A percentile compares a stretch with the other conserved stretches of the same genome.
Conservation (phyloP, 495 filamentous ascomycete species). For the Parathielavia appendiculata region DNA sequence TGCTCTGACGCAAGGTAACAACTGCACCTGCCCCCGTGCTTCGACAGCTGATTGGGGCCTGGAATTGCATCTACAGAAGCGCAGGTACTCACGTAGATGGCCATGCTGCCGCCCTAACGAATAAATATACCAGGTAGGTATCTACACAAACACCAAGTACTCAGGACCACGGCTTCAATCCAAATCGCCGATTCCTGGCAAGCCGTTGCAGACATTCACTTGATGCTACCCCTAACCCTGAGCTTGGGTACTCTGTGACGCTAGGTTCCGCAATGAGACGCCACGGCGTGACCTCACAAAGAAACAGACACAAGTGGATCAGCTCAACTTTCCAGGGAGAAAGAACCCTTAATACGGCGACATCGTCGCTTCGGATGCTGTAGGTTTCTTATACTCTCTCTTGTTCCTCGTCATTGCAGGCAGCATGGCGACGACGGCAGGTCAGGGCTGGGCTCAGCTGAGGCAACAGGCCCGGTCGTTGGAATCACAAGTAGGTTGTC, state of each 20-base stretch:
- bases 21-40: background rate
- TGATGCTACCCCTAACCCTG: conserved; percentile 9
- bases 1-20: background rate
- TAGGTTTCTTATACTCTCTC: background rate
- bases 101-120: too few species aligned
- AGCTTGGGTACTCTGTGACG: background rate
- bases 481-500: conserved; percentile 72
- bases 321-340: background rate
- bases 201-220: background rate
- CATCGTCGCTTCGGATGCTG: conserved; percentile 14
- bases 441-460: conserved; percentile 85
- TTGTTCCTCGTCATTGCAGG: conserved; percentile 6
- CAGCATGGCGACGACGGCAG: conserved; percentile 69
- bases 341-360: background rate
- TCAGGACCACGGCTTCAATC: background rate
- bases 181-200: background rate
- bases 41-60: too few species aligned
- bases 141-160: too few species aligned
- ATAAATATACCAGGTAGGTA: too few species aligned
- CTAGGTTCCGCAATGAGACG: background rate
- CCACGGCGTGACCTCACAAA: conserved; percentile 8
- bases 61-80: too few species aligned
- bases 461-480: conserved; percentile 86
- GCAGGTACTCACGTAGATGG: too few species aligned
- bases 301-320: conserved; percentile 3